A percentile compares a stretch with the other conserved stretches of the same genome.
Evolutionary conservation across 148 eudicot species (phyloP).

Genomic region (Heliamphora exappendiculata): DNA sequence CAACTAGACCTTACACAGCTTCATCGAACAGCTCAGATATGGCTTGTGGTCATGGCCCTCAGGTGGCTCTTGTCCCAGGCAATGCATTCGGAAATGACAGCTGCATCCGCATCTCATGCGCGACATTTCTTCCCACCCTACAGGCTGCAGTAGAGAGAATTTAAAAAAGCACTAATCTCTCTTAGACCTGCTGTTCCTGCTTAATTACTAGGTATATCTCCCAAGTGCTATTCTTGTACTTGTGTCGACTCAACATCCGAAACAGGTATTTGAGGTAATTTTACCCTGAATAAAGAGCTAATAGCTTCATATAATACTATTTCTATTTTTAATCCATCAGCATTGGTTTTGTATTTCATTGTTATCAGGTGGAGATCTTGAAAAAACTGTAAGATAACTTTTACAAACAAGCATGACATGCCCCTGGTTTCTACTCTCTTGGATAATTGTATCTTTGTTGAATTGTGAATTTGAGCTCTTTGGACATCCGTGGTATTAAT

Average conservation of each 20-base stretch:
- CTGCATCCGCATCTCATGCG: conserved; percentile 84
- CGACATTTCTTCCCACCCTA: conserved; percentile 62
- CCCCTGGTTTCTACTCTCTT: neutral
- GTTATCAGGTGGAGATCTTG: neutral
- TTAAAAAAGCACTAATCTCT: conserved; percentile 40
- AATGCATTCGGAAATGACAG: conserved; percentile 87
- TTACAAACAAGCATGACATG: neutral
- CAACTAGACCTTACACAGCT: too few relatives aligned
- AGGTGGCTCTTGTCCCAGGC: conserved; percentile 95
- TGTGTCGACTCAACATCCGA: neutral
- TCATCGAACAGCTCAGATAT: too few relatives aligned
- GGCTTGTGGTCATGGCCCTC: conserved; percentile 2
- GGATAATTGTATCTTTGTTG: too few relatives aligned
- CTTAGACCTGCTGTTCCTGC: conserved; percentile 44
- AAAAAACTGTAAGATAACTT: neutral
- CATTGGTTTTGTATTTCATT: neutral
- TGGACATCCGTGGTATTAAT: too few relatives aligned
- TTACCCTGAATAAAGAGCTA: neutral
- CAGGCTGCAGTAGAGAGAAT: conserved; percentile 61
- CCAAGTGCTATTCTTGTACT: neutral
- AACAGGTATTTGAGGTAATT: neutral
- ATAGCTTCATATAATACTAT: neutral
- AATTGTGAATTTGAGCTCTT: too few relatives aligned
- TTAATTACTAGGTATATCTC: conserved; percentile 5
- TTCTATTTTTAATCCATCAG: neutral